These are phyloP conservation scores for Tubosaeta sp. DNA, from an alignment of 768 basidiomycete genomes.

Conservation along the genomic window DNA sequence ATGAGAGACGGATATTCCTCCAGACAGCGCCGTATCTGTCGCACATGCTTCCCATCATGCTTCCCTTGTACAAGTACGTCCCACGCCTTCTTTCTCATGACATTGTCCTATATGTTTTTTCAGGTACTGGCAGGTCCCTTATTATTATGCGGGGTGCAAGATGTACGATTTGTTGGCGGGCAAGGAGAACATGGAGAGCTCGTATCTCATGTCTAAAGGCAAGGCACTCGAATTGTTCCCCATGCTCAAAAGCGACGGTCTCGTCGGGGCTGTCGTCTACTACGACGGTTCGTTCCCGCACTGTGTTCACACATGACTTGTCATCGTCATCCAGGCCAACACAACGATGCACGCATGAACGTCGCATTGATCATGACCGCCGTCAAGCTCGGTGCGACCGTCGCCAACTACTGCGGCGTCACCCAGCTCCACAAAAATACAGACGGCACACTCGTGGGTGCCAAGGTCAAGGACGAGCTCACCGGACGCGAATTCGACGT, in stretches of 20 bases:
- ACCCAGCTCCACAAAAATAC: slow-evolving; percentile 66
- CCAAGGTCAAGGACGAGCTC: slow-evolving; percentile 73
- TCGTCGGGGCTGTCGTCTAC: slow-evolving; percentile 94
- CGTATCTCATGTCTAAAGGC: slow-evolving; percentile 92
- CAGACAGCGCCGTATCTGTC: slow-evolving; percentile 94
- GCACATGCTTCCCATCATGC: slow-evolving; percentile 92
- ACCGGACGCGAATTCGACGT: slow-evolving; percentile 82
- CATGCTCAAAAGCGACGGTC: slow-evolving; percentile 88
- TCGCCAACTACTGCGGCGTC: slow-evolving; percentile 89
- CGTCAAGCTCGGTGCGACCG: slow-evolving; percentile 83
- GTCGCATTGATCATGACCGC: slow-evolving; percentile 92
- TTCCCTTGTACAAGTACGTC: slow-evolving; percentile 88
- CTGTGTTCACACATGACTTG: neutral
- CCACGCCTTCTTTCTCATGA: neutral
- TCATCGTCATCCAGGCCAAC: slow-evolving; percentile 61
- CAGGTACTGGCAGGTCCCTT: slow-evolving; percentile 95
- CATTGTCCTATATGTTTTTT: too few relatives aligned
- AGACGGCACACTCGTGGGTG: slow-evolving; percentile 64
- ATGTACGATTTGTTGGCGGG: slow-evolving; percentile 95
- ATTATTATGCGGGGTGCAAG: slow-evolving; percentile 94
- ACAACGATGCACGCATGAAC: slow-evolving; percentile 99
- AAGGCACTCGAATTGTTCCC: slow-evolving; percentile 94
- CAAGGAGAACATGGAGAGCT: slow-evolving; percentile 93
- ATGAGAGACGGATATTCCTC: slow-evolving; percentile 89
- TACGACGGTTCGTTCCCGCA: slow-evolving; percentile 70